A percentile compares a stretch with the other conserved stretches of the same genome.
These are phyloP conservation scores for Claviceps arundinis DNA, from an alignment of 2,329 filamentous ascomycete species.

Conservation along the genomic window DNA sequence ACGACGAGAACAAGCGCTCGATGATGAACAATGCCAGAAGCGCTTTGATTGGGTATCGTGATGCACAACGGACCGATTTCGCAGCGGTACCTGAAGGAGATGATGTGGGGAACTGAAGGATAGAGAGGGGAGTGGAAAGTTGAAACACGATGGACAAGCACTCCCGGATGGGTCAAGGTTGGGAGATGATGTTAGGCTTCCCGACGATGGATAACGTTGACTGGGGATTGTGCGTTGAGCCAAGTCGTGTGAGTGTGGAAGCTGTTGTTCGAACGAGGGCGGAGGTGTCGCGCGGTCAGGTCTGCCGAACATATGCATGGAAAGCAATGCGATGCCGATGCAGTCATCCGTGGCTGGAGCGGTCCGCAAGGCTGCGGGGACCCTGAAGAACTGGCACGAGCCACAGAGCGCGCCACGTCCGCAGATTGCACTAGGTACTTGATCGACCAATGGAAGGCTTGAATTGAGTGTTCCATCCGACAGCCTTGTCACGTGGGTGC, in stretches of 20 bases:
- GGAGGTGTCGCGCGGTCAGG: slow-evolving; percentile 1
- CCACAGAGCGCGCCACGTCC: slow-evolving; percentile 2
- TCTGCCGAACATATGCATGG: slow-evolving; percentile 2
- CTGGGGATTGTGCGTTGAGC: slow-evolving; percentile 3
- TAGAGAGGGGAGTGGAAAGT: not conserved
- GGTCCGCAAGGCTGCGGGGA: not conserved
- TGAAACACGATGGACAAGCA: not conserved
- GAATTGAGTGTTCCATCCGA: not conserved
- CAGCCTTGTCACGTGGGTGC: slow-evolving; percentile 6
- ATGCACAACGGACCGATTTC: not conserved
- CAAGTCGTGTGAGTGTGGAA: slow-evolving; percentile 1
- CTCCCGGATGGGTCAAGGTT: not conserved
- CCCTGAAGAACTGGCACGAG: not conserved
- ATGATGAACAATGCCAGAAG: not conserved
- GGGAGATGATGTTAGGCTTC: not conserved
- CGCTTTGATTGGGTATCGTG: slow-evolving; percentile 1
- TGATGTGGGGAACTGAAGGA: not conserved
- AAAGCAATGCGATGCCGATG: slow-evolving; percentile 2
- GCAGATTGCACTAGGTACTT: no score
- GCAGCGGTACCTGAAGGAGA: not conserved
- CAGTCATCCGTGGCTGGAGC: slow-evolving; percentile 4
- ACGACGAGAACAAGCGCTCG: not conserved
- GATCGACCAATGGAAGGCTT: not conserved
- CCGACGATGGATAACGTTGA: not conserved
- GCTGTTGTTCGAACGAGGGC: slow-evolving; percentile 3